phyloP scores from a whole-genome alignment of 202 grass and related monocot species.

The Alloteropsis angusta region DNA sequence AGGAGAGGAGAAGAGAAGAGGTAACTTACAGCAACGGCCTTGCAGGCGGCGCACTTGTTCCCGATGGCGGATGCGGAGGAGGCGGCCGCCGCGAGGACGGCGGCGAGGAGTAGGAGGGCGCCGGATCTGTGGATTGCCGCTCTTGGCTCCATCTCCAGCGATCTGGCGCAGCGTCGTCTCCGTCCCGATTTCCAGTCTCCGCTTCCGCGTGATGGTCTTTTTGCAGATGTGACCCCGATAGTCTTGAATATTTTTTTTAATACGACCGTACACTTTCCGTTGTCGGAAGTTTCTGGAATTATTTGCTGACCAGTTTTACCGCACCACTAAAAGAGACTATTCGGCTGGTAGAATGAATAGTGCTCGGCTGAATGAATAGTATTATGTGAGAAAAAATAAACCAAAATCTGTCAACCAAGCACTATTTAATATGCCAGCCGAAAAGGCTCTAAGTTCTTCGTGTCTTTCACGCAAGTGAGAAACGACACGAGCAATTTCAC shows the following conservation, averaged over 20 bases:
- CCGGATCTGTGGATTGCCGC: slow-evolving; percentile 36
- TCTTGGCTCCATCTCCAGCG: slow-evolving; percentile 35
- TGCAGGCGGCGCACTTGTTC: slow-evolving; percentile 86
- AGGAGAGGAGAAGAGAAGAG: not conserved
- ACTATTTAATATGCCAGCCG: no score
- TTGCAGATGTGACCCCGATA: slow-evolving; percentile 13
- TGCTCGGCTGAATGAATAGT: no score
- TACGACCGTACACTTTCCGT: not conserved
- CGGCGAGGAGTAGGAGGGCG: slow-evolving; percentile 5
- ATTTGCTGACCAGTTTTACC: not conserved
- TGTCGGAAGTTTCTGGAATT: slow-evolving; percentile 18
- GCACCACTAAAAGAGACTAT: no score
- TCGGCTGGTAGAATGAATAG: no score
- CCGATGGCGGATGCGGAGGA: slow-evolving; percentile 45
- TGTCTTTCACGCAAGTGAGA: not conserved
- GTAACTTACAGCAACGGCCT: slow-evolving; percentile 63
- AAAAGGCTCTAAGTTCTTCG: no score
- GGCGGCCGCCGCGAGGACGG: not conserved
- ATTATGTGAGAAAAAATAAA: no score
- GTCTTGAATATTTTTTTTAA: not conserved
- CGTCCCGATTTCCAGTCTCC: slow-evolving; percentile 1
- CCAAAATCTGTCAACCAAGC: no score
- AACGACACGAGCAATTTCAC: not conserved
- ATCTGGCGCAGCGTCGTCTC: not conserved
- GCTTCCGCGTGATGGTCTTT: slow-evolving; percentile 14